Base-by-base conservation (phyloP, 2,329 filamentous ascomycete species). In the Apiospora phragmitis region DNA sequence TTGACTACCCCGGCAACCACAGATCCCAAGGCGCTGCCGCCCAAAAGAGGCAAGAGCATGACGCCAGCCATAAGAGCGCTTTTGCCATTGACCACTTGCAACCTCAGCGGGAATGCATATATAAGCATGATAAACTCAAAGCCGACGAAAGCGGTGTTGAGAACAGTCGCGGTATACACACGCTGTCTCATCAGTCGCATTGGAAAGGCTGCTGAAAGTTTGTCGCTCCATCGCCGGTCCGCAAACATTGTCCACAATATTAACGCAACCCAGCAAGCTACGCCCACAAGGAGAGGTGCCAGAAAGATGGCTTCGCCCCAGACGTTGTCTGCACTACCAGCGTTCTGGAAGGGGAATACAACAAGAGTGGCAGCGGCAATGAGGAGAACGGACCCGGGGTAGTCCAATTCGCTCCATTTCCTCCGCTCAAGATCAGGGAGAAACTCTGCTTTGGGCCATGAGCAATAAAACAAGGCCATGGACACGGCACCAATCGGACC, bases 271-370 rank as follows among this genome's bases (percentile, higher is more conserved):
- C 82, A 82, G 49, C 79, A 81, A 21, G 76, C 8, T 26, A 80
- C 45, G 6, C 85, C 84, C 1, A 80, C 29, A 7, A 82, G 69
- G 3, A 87, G 74, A 1, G 85, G 83, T 1, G 78, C 83, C 26
- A 86, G 74, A 72, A 87, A 86, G 21, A 81, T 69, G 9, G 80
- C 78, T 9, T 77, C 74, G 6, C 72, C 71, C 87, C 87, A 90
- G 49, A 79, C 75, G n/a, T 80, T 72, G 0, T 72, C 70, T 3
- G 79, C 72, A 0, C 78, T 76, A 1, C 85, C 84, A 3, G 83
- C 83, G 72, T 85, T 85, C 74, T 91, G 88, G 70, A 91, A 89
- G 1, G 88, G 81, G 73, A 89, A 90, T 0, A 90, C 86, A 5
- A 90, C 81, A 2, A 90, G 81, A 0, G 88, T 84, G 0, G 88